These are phyloP conservation scores for Lunularia cruciata DNA, from an alignment of 225 moss, liverwort and hornwort genomes.

Conservation along the genomic window DNA sequence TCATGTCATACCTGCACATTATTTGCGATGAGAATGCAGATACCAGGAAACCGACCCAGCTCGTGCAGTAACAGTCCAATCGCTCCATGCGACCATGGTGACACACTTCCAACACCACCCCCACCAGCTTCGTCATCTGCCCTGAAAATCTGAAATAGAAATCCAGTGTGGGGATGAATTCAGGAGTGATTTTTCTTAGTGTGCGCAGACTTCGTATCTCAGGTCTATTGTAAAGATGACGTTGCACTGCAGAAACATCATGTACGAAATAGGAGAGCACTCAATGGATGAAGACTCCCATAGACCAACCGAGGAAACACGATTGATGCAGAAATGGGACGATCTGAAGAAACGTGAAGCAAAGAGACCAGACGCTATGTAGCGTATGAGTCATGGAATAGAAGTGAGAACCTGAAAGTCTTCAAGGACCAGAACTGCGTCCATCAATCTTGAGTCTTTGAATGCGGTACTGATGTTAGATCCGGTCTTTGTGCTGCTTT, in stretches of 20 bases:
- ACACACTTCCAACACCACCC: conserved; percentile 54
- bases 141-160: conserved; percentile 45
- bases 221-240: no score
- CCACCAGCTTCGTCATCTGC: conserved; percentile 44
- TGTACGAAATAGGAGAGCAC: no score
- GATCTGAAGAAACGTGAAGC: no score
- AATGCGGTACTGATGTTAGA: conserved; percentile 61
- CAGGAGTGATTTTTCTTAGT: no score
- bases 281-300: no score
- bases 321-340: no score
- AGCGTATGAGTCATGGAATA: no score
- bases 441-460: conserved; percentile 60
- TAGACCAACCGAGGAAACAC: no score
- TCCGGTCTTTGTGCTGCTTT: conserved; percentile 51
- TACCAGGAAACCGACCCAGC: conserved; percentile 60
- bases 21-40: conserved; percentile 64
- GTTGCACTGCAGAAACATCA: no score
- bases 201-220: no score
- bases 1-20: conserved; percentile 44
- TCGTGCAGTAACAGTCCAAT: conserved; percentile 64
- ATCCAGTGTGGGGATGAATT: no score
- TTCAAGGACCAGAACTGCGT: conserved; percentile 64
- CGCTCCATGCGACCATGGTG: conserved; percentile 58
- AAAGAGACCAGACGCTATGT: no score
- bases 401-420: conserved; percentile 54